Percentiles rank a stretch among this genome's conserved stretches.
Conservation (phyloP, 768 basidiomycete species). For the Boletus eberwhitei region DNA sequence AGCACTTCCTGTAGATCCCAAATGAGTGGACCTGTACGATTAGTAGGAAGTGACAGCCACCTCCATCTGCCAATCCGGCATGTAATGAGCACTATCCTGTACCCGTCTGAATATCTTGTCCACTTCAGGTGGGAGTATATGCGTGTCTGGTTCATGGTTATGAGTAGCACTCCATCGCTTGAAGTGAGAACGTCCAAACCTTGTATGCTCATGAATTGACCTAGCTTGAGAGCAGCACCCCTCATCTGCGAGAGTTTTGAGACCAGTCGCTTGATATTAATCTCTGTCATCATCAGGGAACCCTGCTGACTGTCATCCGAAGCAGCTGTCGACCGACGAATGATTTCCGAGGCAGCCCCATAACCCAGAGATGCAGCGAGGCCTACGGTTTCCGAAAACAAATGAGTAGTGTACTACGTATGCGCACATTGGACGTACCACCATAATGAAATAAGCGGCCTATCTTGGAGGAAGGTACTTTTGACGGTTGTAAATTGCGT, state of each 20-base stretch:
- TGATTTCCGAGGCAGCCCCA: constrained; percentile 84
- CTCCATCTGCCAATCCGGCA: constrained; percentile 99
- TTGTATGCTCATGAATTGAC: constrained; percentile 98
- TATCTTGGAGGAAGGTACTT: constrained; percentile 85
- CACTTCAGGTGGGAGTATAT: constrained; percentile 81
- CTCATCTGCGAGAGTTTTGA: constrained; percentile 93
- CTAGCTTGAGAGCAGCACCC: constrained; percentile 93
- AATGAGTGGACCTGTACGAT: neutral
- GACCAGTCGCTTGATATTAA: constrained; percentile 86
- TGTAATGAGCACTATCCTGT: constrained; percentile 95
- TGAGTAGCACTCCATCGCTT: neutral
- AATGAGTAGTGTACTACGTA: neutral
- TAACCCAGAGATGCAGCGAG: constrained; percentile 86
- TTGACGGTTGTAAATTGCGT: constrained; percentile 70
- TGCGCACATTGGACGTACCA: constrained; percentile 42
- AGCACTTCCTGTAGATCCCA: constrained; percentile 58
- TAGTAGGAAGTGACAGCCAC: constrained; percentile 36
- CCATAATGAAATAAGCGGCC: constrained; percentile 94
- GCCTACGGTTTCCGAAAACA: constrained; percentile 46
- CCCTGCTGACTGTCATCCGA: constrained; percentile 34
- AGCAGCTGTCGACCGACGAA: constrained; percentile 60
- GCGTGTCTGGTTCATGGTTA: constrained; percentile 59
- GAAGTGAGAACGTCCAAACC: constrained; percentile 36
- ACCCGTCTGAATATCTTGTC: constrained; percentile 88
- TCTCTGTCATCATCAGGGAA: constrained; percentile 83